These are phyloP conservation scores for Thuja plicata DNA, from an alignment of 83 land plant species.

Conservation along the genomic window DNA sequence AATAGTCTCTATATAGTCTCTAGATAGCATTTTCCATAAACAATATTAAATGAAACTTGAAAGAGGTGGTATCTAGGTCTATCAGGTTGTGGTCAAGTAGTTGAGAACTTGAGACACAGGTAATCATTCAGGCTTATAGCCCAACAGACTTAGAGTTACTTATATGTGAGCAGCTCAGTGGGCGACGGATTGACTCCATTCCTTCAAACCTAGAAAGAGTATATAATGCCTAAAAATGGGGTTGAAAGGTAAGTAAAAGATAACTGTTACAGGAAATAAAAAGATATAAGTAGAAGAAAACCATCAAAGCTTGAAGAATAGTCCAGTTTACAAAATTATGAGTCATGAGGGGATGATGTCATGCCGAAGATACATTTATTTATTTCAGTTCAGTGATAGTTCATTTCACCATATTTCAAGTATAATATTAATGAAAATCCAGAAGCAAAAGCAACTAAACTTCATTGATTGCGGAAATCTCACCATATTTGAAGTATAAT, in stretches of 20 bases:
- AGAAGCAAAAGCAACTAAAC: no score
- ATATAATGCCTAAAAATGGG: no score
- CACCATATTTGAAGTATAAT: no score
- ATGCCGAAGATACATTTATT: neutral
- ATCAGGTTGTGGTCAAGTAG: neutral
- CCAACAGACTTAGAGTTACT: neutral
- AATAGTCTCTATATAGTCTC: neutral
- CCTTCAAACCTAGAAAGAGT: no score
- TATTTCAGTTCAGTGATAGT: neutral
- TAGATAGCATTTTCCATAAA: neutral
- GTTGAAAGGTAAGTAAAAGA: neutral
- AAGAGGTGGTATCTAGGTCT: neutral
- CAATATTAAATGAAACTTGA: neutral
- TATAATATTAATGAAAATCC: neutral
- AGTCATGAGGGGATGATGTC: neutral
- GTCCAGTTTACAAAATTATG: neutral
- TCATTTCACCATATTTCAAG: neutral
- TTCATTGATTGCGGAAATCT: no score
- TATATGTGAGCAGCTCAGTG: no score
- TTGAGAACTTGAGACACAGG: neutral
- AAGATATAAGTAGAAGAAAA: neutral
- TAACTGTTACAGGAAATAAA: neutral
- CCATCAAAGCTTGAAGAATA: neutral
- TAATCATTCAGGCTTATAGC: neutral
- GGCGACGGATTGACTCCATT: no score